Conservation (phyloP, 257 asterid species). For the Plantago ovata region DNA sequence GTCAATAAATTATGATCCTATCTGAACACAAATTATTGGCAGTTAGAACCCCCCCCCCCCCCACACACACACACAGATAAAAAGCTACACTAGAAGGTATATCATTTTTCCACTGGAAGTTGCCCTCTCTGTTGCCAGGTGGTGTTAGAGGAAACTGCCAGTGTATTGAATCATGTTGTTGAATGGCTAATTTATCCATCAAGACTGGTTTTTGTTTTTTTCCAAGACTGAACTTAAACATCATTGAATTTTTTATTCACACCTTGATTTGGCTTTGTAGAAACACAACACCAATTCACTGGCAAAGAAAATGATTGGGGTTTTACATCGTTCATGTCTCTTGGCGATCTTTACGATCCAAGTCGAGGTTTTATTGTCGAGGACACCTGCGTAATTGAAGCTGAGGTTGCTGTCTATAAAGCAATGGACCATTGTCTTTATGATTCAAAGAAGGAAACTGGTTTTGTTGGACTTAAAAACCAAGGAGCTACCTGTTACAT, state of each 20-base stretch:
- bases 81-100: no score
- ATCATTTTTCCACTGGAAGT: no score
- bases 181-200: not conserved
- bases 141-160: not conserved
- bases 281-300: conserved; percentile 42
- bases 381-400: conserved; percentile 50
- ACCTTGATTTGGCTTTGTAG: conserved; percentile 30
- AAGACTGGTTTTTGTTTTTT: conserved; percentile 5
- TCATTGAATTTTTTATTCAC: not conserved
- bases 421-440: conserved; percentile 55
- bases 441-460: conserved; percentile 70
- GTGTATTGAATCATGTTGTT: conserved; percentile 6
- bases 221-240: conserved; percentile 3
- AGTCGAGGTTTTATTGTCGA: conserved; percentile 48
- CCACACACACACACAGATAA: no score
- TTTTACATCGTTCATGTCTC: conserved; percentile 47
- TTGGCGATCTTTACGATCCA: conserved; percentile 40
- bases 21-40: no score
- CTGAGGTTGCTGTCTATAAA: conserved; percentile 61
- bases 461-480: conserved; percentile 64
- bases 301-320: conserved; percentile 56
- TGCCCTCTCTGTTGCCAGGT: no score
- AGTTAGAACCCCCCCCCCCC: no score
- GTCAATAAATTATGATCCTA: no score
- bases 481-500: conserved; percentile 76